Evolutionary conservation across 495 filamentous ascomycete genomes (phyloP).

Genomic region (Symbiotaphrina buchneri): DNA sequence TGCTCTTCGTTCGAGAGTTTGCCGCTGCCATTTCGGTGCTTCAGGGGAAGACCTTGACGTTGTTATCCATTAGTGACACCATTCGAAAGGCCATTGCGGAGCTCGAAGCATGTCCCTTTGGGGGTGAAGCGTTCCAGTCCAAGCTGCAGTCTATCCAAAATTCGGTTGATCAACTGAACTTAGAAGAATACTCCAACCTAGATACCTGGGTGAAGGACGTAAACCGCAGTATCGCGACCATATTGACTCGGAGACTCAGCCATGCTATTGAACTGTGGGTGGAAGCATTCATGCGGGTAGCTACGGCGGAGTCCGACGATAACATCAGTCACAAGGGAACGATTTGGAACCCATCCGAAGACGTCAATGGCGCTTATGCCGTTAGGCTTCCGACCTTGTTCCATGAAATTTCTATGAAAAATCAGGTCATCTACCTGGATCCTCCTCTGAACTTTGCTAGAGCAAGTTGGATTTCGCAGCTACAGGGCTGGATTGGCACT

Average conservation of each 20-base stretch:
- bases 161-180: constrained; percentile 80
- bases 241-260: constrained; percentile 52
- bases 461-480: constrained; percentile 79
- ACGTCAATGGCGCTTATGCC: constrained; percentile 18
- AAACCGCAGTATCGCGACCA: constrained; percentile 61
- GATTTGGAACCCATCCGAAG: constrained; percentile 9
- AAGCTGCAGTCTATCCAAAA: constrained; percentile 70
- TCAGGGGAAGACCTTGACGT: constrained; percentile 59
- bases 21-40: constrained; percentile 61
- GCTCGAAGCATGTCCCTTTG: constrained; percentile 69
- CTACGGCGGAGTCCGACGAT: constrained; percentile 19
- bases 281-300: constrained; percentile 45
- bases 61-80: constrained; percentile 57
- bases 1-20: constrained; percentile 89
- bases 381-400: constrained; percentile 45
- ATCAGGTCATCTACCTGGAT: constrained; percentile 88
- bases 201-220: constrained; percentile 66
- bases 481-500: constrained; percentile 81
- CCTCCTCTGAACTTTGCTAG: constrained; percentile 80
- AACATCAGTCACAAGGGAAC: constrained; percentile 19
- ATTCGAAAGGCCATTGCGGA: constrained; percentile 66
- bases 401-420: constrained; percentile 87
- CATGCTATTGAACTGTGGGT: constrained; percentile 73
- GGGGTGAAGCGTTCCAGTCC: constrained; percentile 46
- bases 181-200: constrained; percentile 88